phyloP scores from a whole-genome alignment of 306 rosid species.

The Vigna angularis region DNA sequence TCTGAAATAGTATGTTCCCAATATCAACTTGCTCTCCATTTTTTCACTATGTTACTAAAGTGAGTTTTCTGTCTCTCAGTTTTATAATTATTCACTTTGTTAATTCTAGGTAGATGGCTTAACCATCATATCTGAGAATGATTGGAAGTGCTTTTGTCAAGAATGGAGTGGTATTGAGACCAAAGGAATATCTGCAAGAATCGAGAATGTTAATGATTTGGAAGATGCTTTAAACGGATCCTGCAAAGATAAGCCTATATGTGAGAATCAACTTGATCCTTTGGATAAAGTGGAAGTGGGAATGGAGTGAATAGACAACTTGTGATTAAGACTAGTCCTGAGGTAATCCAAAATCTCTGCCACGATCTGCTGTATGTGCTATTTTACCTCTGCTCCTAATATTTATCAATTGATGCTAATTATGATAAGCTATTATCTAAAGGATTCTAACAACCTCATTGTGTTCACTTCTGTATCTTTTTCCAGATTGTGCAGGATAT shows the following conservation, averaged over 20 bases:
- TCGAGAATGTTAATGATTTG: constrained; percentile 57
- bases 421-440: too few species aligned
- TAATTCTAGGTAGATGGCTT: constrained; percentile 78
- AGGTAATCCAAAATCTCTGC: constrained; percentile 61
- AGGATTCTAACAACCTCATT: too few species aligned
- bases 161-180: constrained; percentile 81
- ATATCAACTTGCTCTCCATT: background rate
- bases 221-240: constrained; percentile 53
- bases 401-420: too few species aligned
- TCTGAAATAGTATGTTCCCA: background rate
- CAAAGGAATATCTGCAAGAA: constrained; percentile 72
- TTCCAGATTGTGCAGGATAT: too few species aligned
- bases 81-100: constrained; percentile 35
- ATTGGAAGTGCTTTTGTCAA: constrained; percentile 93
- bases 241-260: constrained; percentile 51
- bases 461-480: too few species aligned
- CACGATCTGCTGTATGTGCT: constrained; percentile 14
- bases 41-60: constrained; percentile 6
- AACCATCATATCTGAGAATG: constrained; percentile 78
- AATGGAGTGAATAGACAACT: constrained; percentile 54
- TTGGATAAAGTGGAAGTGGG: constrained; percentile 67
- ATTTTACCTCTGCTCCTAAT: background rate
- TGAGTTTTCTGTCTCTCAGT: constrained; percentile 36
- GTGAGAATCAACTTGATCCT: constrained; percentile 56
- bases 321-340: constrained; percentile 74